Evolutionary conservation across 2,329 filamentous ascomycete genomes (phyloP), one percentile per base, ranked within the genome.

Genomic region (Hypoxylon sp.): DNA sequence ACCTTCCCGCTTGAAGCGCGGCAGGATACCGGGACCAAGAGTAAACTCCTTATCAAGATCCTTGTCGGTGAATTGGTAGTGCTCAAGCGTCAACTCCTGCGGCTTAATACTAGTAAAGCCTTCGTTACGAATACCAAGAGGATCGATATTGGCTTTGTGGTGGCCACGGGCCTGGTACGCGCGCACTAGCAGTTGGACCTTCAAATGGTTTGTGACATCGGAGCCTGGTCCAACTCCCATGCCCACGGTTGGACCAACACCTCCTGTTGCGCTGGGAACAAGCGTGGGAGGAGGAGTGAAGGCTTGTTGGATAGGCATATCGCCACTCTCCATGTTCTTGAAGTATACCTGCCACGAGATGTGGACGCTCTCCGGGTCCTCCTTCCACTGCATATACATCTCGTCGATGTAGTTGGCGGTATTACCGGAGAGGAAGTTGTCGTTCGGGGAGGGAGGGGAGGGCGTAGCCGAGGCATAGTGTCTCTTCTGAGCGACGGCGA

Each of bases 281-380:
- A 99, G 85, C 63, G 89, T 96, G 11, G 94, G 94, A 35, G 94
- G 94, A 62, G 94, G 92, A 62, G 91, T 91, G 80, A 99, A 99
- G 64, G 94, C 94, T 76, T 96, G 90, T 59, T 93, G 94, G 71
- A 96, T 91, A 70, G 93, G 93, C 91, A 99, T 97, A 69, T 94
- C 90, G 72, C 94, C 94, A 62, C 86, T 89, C 80, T 99, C 94
- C 89, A 99, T 97, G 78, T 99, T 99, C 78, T 87, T 90, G 83
- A 99, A 99, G 83, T 99, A 99, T 71, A 95, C 87, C 78, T 96
- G 93, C 94, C 94, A 99, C 72, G 94, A 99, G 67, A 96, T 82
- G 75, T 99, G 94, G 52, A 99, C 94, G 70, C 90, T 96, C 67
- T 86, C 83, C 42, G 94, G 92, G 67, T 99, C 91, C 60, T 89